These are phyloP conservation scores for Nicotiana noctiflora DNA, from an alignment of 257 asterid genomes.

Conservation along the genomic window DNA sequence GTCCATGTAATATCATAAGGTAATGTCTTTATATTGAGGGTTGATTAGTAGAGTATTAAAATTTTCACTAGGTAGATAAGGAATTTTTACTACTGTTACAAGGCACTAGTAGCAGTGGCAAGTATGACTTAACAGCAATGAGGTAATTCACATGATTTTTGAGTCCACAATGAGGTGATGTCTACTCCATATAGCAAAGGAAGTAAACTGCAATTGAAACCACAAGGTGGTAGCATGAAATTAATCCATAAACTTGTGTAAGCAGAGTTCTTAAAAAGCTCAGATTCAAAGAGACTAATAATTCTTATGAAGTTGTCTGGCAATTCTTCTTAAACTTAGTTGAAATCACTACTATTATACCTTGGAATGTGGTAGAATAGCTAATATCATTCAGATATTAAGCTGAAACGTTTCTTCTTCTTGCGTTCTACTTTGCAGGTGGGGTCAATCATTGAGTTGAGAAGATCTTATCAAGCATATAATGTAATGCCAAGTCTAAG, in stretches of 20 bases:
- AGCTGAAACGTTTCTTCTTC: background rate
- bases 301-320: background rate
- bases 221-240: background rate
- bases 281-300: background rate
- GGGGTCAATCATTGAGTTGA: constrained; percentile 84
- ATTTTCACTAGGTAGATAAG: background rate
- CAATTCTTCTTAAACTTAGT: background rate
- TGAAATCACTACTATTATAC: background rate
- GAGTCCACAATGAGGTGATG: background rate
- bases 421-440: constrained; percentile 40
- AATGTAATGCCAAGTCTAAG: constrained; percentile 95
- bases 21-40: constrained; percentile 1
- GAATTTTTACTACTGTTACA: background rate
- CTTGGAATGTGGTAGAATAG: background rate
- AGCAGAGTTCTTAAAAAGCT: background rate
- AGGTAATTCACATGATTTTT: constrained; percentile 1
- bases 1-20: background rate
- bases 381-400: background rate
- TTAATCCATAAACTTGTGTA: background rate
- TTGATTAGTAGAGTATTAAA: background rate
- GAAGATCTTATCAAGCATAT: constrained; percentile 98
- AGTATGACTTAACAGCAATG: background rate
- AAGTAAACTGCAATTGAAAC: constrained; percentile 1
- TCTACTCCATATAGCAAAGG: background rate
- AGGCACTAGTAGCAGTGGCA: background rate